Evolutionary conservation across 805 yeast species (phyloP).

Genomic region (Torulaspora maleeae): DNA sequence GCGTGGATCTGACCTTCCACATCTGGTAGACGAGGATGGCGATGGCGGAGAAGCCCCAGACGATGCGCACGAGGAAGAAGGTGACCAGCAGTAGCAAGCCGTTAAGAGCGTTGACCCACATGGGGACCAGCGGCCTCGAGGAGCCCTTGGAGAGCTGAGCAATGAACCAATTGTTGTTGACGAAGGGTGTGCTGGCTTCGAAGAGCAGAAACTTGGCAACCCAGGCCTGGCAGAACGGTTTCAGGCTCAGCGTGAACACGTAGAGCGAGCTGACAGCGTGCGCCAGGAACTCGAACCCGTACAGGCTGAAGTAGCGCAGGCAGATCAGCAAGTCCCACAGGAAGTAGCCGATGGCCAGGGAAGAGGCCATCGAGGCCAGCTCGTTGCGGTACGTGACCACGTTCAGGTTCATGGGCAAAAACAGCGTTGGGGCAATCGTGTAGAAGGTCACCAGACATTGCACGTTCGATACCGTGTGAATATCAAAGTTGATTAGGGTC

Average conservation of each 20-base stretch:
- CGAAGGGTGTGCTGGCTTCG: constrained; percentile 92
- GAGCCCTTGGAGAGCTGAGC: constrained; percentile 67
- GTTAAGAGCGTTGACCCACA: constrained; percentile 52
- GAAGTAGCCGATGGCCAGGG: constrained; percentile 81
- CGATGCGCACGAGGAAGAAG: constrained; percentile 72
- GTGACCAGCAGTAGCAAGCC: constrained; percentile 64
- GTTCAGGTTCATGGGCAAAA: constrained; percentile 45
- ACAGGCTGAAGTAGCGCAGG: constrained; percentile 52
- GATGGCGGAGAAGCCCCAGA: constrained; percentile 85
- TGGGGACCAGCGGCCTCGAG: constrained; percentile 41
- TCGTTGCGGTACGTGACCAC: constrained; percentile 67
- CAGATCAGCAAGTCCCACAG: constrained; percentile 85
- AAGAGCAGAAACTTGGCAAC: constrained; percentile 77
- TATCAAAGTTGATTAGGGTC: constrained; percentile 71
- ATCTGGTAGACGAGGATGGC: constrained; percentile 46
- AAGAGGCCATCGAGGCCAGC: constrained; percentile 67
- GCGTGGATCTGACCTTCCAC: constrained; percentile 39
- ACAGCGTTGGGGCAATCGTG: constrained; percentile 58
- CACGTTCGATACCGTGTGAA: constrained; percentile 83
- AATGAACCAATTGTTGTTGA: constrained; percentile 89
- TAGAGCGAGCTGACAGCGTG: constrained; percentile 81
- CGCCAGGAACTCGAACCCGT: constrained; percentile 75
- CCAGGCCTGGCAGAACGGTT: constrained; percentile 77
- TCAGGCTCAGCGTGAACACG: constrained; percentile 59
- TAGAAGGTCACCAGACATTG: constrained; percentile 67